Evolutionary conservation across 2,329 filamentous ascomycete species (phyloP).

Genomic region (Claviceps quebecensis): DNA sequence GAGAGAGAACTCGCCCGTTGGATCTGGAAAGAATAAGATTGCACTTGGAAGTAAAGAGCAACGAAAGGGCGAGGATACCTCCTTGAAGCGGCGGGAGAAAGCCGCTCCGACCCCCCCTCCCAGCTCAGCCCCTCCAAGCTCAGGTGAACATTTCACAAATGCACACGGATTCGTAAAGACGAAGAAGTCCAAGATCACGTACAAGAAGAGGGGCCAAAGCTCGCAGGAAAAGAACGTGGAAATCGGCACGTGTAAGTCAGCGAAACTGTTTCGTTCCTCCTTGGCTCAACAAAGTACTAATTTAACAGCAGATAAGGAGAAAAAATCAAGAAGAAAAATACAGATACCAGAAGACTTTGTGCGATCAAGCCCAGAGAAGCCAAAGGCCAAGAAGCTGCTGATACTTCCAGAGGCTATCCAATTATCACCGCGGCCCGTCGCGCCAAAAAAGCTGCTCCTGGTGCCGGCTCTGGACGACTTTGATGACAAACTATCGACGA

Average conservation of each 20-base stretch:
- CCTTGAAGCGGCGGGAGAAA: neutral
- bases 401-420: neutral
- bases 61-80: neutral
- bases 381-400: neutral
- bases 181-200: conserved; percentile 12
- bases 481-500: neutral
- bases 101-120: neutral
- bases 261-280: neutral
- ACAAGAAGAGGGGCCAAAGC: conserved; percentile 10
- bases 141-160: conserved; percentile 12
- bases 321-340: neutral
- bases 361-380: conserved; percentile 3
- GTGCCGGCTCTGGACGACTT: neutral
- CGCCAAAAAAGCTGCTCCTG: conserved; percentile 1
- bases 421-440: conserved; percentile 1
- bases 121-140: conserved; percentile 9
- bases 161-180: conserved; percentile 13
- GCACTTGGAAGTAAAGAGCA: conserved; percentile 4
- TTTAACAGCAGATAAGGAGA: neutral
- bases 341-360: conserved; percentile 1
- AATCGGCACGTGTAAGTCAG: neutral
- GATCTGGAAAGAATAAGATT: neutral
- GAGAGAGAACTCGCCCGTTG: conserved; percentile 1
- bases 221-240: conserved; percentile 12
- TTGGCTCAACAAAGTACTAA: neutral